Base-by-base conservation (phyloP, 768 basidiomycete genomes). In the Podaxis sp. region DNA sequence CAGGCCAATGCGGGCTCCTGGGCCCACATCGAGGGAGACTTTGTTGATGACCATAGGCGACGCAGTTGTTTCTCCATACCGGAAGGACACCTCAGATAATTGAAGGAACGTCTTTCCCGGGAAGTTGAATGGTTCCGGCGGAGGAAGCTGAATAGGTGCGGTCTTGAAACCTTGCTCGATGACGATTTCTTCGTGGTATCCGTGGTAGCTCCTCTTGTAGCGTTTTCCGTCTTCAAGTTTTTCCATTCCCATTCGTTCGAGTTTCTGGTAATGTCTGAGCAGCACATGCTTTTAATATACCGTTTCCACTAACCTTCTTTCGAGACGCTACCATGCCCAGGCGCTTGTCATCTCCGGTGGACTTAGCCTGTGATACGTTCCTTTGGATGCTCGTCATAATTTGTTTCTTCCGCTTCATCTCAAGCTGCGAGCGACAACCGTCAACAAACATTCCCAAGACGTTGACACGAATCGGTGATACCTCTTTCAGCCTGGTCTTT, bases 281-380 rank as follows among this genome's bases (percentile, higher is more conserved):
- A 25, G 21, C 2, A 14, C 21, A 44, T 13, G 23, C 50, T 28
- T 21, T 23, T 5, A 44, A 10, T 5, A 11, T 53, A 28, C 14
- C 40, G 11, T 35, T 27, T 28, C 46, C 25, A 62, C 58, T 23
- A 16, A 70, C 71, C 72, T 86, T 87, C 68, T 83, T 82, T 7
- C 87, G 72, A 18, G 80, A 81, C 7, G 82, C 81, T 2, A 82
- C 87, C 75, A 73, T 67, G 55, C 78, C 74, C 5, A 75, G 68
- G 50, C 81, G 77, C 63, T 87, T 87, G 55, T 88, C 85, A 63
- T 88, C 86, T 0, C 85, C 86, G 0, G 82, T 82, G 37, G 79
- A 75, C 64, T 79, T 84, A 1, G 85, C 85, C 5, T 76, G 74
- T 54, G 76, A 74, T 1, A 78, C 72, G 9, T 79, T 82, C 53